Conservation (phyloP, 75 land plant genomes). For the Selaginella moellendorffii region DNA sequence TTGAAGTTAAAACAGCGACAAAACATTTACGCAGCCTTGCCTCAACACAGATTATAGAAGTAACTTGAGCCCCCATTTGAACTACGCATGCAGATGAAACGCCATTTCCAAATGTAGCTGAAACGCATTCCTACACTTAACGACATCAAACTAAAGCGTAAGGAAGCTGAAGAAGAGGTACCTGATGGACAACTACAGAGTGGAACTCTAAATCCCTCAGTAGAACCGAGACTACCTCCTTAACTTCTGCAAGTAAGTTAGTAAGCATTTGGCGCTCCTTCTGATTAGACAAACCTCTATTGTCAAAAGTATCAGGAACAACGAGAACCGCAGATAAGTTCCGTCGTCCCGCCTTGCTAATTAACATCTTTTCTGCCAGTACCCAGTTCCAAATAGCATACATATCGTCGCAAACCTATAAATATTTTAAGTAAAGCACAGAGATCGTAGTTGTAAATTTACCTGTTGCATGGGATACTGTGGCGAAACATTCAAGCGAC, state of each 20-base stretch:
- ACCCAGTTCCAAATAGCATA: slow-evolving; percentile 82
- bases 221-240: slow-evolving; percentile 70
- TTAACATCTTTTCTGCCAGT: slow-evolving; percentile 45
- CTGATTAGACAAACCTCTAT: slow-evolving; percentile 38
- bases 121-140: slow-evolving; percentile 62
- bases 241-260: slow-evolving; percentile 44
- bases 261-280: background rate
- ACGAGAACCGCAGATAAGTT: slow-evolving; percentile 61
- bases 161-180: slow-evolving; percentile 5
- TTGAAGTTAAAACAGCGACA: background rate
- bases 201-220: slow-evolving; percentile 65
- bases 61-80: slow-evolving; percentile 82
- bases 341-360: slow-evolving; percentile 31
- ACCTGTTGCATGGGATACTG: slow-evolving; percentile 83
- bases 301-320: slow-evolving; percentile 83
- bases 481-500: slow-evolving; percentile 67
- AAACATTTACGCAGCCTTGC: slow-evolving; percentile 20
- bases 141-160: background rate
- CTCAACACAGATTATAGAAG: slow-evolving; percentile 80
- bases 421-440: background rate
- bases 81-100: slow-evolving; percentile 89
- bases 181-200: slow-evolving; percentile 88
- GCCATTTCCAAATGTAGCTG: slow-evolving; percentile 93
- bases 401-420: slow-evolving; percentile 64
- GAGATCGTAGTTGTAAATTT: too few species aligned